phyloP scores from a whole-genome alignment of 768 basidiomycete genomes.

The Chalciporus sphaerocephalus region DNA sequence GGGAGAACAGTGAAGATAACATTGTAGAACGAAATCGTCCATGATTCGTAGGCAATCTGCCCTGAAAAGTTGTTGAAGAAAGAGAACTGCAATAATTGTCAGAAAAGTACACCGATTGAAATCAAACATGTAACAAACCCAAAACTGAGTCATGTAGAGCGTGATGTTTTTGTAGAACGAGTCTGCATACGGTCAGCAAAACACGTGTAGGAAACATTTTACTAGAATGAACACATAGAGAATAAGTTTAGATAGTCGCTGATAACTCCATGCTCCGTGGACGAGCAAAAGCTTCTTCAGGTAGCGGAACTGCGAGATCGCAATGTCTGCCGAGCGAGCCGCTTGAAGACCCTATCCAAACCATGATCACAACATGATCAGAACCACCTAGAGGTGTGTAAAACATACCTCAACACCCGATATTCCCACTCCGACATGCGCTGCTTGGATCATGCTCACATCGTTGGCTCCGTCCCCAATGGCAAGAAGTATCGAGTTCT shows the following conservation, averaged over 20 bases:
- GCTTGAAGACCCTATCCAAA: slow-evolving; percentile 84
- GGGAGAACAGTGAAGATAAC: slow-evolving; percentile 95
- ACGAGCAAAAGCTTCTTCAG: slow-evolving; percentile 93
- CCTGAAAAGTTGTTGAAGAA: slow-evolving; percentile 99
- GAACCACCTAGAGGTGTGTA: not conserved
- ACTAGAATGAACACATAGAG: slow-evolving; percentile 60
- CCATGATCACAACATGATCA: not conserved
- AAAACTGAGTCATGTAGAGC: slow-evolving; percentile 98
- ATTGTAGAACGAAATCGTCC: slow-evolving; percentile 97
- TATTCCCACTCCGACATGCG: slow-evolving; percentile 95
- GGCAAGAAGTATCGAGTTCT: slow-evolving; percentile 87
- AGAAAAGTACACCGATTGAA: not conserved
- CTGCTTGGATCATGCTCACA: slow-evolving; percentile 99
- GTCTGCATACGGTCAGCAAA: slow-evolving; percentile 43
- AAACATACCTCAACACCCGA: slow-evolving; percentile 85
- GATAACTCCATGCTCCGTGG: slow-evolving; percentile 98
- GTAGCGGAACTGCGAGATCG: slow-evolving; percentile 96
- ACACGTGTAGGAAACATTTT: slow-evolving; percentile 5
- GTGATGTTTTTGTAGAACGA: slow-evolving; percentile 99
- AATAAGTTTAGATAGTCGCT: slow-evolving; percentile 89
- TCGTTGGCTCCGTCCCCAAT: slow-evolving; percentile 99
- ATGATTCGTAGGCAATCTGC: slow-evolving; percentile 97
- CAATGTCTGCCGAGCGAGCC: slow-evolving; percentile 93
- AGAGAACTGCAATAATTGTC: slow-evolving; percentile 63
- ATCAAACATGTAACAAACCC: slow-evolving; percentile 51